phyloP scores from a whole-genome alignment of 2,329 filamentous ascomycete genomes.

The Chrysosporium queenslandicum region DNA sequence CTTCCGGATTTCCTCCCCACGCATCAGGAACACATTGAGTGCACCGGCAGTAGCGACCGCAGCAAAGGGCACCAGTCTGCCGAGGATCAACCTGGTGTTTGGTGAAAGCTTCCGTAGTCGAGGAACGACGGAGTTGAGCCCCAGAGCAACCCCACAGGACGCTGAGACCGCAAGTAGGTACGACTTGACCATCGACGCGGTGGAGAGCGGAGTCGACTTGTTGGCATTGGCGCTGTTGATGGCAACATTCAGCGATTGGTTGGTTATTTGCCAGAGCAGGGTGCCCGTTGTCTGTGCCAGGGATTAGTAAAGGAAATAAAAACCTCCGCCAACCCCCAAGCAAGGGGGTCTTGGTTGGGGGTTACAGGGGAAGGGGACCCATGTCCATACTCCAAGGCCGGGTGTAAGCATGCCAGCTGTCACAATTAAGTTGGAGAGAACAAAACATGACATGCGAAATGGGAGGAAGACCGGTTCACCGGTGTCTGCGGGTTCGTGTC shows the following conservation, averaged over 20 bases:
- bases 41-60: conserved; percentile 85
- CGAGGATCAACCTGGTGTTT: conserved; percentile 63
- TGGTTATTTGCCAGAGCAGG: conserved; percentile 86
- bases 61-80: conserved; percentile 88
- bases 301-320: background rate
- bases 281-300: conserved; percentile 61
- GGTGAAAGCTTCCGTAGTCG: conserved; percentile 67
- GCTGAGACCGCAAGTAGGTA: conserved; percentile 87
- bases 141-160: conserved; percentile 85
- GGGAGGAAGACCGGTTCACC: conserved; percentile 85
- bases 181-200: conserved; percentile 70
- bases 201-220: conserved; percentile 84
- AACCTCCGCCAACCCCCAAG: background rate
- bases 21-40: conserved; percentile 96
- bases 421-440: conserved; percentile 84
- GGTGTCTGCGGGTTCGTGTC: conserved; percentile 57
- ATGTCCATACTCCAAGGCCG: conserved; percentile 54
- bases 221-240: conserved; percentile 98
- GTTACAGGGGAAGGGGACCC: background rate
- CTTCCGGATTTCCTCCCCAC: conserved; percentile 82
- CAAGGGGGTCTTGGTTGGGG: no score
- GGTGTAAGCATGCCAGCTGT: conserved; percentile 96
- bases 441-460: conserved; percentile 95
- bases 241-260: conserved; percentile 95
- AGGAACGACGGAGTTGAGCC: conserved; percentile 81